Conservation (phyloP, 1,284 basidiomycete species). For the Afroboletus lepidellus region DNA sequence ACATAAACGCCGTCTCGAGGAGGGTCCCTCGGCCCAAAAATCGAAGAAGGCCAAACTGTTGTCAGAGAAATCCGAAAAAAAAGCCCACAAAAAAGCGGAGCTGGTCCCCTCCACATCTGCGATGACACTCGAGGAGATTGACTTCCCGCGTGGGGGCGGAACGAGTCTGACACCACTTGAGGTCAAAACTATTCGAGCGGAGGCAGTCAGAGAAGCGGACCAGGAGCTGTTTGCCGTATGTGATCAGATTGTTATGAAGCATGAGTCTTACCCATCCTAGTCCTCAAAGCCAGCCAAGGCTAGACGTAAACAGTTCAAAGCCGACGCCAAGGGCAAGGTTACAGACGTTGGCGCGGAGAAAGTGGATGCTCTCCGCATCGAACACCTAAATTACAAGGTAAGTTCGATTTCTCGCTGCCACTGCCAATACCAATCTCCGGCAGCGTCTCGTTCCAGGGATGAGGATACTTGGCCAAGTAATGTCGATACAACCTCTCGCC, state of each 20-base stretch:
- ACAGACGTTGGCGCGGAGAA: constrained; percentile 25
- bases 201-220: constrained; percentile 84
- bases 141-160: constrained; percentile 92
- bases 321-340: constrained; percentile 43
- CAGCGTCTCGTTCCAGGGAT: constrained; percentile 85
- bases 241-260: constrained; percentile 11
- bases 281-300: constrained; percentile 15
- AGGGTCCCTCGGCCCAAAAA: constrained; percentile 44
- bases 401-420: not conserved
- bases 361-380: constrained; percentile 66
- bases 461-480: constrained; percentile 84
- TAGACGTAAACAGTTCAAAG: constrained; percentile 46
- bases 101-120: constrained; percentile 35
- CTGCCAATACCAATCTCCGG: constrained; percentile 1
- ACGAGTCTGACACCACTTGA: constrained; percentile 87
- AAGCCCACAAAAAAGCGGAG: constrained; percentile 25
- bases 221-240: constrained; percentile 72
- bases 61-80: constrained; percentile 29
- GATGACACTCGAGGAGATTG: constrained; percentile 72
- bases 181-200: constrained; percentile 81
- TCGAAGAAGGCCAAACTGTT: constrained; percentile 54
- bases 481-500: constrained; percentile 86
- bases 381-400: constrained; percentile 95
- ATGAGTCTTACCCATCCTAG: constrained; percentile 8
- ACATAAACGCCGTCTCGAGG: constrained; percentile 61